Percentiles rank a stretch among this genome's conserved stretches.
Evolutionary conservation across 2,329 filamentous ascomycete species (phyloP).

Genomic region (Aspergillus japonicus): DNA sequence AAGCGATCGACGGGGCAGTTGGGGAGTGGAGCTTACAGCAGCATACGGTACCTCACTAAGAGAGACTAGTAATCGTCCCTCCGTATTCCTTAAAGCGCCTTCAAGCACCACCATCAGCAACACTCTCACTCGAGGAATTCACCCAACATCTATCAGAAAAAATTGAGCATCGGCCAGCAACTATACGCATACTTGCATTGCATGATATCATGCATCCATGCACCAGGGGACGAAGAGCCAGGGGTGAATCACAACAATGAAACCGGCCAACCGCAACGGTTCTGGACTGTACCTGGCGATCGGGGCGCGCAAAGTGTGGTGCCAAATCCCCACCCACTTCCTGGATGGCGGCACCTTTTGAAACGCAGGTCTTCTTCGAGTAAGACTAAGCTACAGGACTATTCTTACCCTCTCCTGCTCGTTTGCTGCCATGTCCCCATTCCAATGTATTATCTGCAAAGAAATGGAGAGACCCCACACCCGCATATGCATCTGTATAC

Average conservation of each 20-base stretch:
- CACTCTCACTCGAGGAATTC: not conserved
- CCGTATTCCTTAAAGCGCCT: not conserved
- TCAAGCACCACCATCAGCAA: not conserved
- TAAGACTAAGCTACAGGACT: not conserved
- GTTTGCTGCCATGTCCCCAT: not conserved
- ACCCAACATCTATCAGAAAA: not conserved
- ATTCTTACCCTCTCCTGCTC: not conserved
- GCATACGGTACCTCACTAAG: slow-evolving; percentile 2
- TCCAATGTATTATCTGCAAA: not conserved
- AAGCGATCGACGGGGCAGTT: slow-evolving; percentile 9
- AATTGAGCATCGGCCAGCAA: not conserved
- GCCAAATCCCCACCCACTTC: not conserved
- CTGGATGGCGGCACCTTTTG: slow-evolving; percentile 1
- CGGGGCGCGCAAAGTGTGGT: not conserved
- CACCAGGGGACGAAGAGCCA: not conserved
- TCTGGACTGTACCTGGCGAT: slow-evolving; percentile 5
- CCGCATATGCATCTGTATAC: not conserved
- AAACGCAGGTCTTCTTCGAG: not conserved
- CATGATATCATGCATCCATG: not conserved
- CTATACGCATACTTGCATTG: not conserved
- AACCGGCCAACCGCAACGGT: not conserved
- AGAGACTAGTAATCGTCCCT: not conserved
- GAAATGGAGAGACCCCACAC: not conserved
- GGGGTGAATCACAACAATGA: not conserved
- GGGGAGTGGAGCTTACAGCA: slow-evolving; percentile 5